A percentile compares a stretch with the other conserved stretches of the same genome.
Evolutionary conservation across 345 rosid species (phyloP).

Genomic region (Lepidium didymum): DNA sequence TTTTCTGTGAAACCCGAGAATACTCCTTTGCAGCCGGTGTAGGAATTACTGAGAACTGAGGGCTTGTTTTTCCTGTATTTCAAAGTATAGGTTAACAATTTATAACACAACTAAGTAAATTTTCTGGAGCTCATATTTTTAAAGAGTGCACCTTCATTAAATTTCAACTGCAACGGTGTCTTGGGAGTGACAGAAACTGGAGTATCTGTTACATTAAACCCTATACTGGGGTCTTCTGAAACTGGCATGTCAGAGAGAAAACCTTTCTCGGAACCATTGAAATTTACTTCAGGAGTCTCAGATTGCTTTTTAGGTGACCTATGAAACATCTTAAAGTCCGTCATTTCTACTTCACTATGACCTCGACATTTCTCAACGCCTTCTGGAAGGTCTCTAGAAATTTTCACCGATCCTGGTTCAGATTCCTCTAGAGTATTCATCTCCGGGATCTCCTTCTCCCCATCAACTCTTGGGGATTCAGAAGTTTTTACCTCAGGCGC

Average conservation of each 20-base stretch:
- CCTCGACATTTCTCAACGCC: slow-evolving; percentile 36
- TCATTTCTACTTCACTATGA: slow-evolving; percentile 17
- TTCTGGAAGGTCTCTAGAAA: slow-evolving; percentile 12
- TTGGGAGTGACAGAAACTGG: slow-evolving; percentile 32
- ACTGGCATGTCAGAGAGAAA: slow-evolving; percentile 17
- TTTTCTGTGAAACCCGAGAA: slow-evolving; percentile 38
- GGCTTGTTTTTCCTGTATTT: slow-evolving; percentile 39
- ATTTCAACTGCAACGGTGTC: slow-evolving; percentile 36
- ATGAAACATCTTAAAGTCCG: background rate
- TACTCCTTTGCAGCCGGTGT: slow-evolving; percentile 65
- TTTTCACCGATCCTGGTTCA: slow-evolving; percentile 2
- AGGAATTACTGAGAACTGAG: slow-evolving; percentile 37
- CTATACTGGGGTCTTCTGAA: slow-evolving; percentile 15
- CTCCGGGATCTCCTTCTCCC: slow-evolving; percentile 11
- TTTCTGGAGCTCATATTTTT: background rate
- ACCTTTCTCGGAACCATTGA: slow-evolving; percentile 19
- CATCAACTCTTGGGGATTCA: slow-evolving; percentile 9
- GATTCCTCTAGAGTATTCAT: slow-evolving; percentile 6
- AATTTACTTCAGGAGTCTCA: slow-evolving; percentile 20
- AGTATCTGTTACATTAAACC: slow-evolving; percentile 22
- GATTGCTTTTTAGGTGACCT: slow-evolving; percentile 9
- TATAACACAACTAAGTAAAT: background rate
- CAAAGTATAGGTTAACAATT: background rate
- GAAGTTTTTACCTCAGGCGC: slow-evolving; percentile 9
- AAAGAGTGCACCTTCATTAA: slow-evolving; percentile 27